phyloP scores from a whole-genome alignment of 768 basidiomycete genomes.

The Collybia nuda region DNA sequence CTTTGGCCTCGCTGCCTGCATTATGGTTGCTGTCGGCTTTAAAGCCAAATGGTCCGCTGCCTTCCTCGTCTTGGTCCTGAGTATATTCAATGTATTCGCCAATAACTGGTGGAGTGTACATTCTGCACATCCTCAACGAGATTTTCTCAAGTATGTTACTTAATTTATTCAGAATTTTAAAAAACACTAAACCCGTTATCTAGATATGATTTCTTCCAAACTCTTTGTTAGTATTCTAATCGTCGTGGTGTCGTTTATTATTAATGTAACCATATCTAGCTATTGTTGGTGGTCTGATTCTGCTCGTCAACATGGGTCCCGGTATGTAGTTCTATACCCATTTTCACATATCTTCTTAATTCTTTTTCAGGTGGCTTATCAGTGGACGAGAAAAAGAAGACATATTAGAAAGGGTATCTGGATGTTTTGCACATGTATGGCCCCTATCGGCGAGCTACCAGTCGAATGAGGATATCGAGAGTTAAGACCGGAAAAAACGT shows the following conservation, averaged over 20 bases:
- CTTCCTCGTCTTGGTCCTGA: constrained; percentile 90
- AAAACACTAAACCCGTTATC: constrained; percentile 17
- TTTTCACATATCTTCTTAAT: neutral
- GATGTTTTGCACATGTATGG: no score
- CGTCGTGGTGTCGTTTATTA: neutral
- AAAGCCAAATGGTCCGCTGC: constrained; percentile 99
- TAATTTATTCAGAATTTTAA: neutral
- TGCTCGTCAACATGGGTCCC: constrained; percentile 98
- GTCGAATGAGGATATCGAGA: no score
- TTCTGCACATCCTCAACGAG: constrained; percentile 89
- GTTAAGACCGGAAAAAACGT: no score
- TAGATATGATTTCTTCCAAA: constrained; percentile 99
- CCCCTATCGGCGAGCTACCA: no score
- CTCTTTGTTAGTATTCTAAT: constrained; percentile 55
- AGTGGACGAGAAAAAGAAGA: constrained; percentile 99
- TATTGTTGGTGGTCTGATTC: constrained; percentile 95
- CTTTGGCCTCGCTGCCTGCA: constrained; percentile 86
- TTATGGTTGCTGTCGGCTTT: constrained; percentile 98
- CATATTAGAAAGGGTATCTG: constrained; percentile 44
- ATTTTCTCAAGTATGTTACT: constrained; percentile 90
- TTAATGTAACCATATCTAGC: constrained; percentile 33
- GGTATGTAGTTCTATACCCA: constrained; percentile 44
- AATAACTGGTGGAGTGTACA: constrained; percentile 99
- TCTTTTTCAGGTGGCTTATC: constrained; percentile 76
- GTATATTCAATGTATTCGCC: constrained; percentile 94